Evolutionary conservation across 225 moss, liverwort and hornwort species (phyloP).

Genomic region (Pseudoscleropodium purum): DNA sequence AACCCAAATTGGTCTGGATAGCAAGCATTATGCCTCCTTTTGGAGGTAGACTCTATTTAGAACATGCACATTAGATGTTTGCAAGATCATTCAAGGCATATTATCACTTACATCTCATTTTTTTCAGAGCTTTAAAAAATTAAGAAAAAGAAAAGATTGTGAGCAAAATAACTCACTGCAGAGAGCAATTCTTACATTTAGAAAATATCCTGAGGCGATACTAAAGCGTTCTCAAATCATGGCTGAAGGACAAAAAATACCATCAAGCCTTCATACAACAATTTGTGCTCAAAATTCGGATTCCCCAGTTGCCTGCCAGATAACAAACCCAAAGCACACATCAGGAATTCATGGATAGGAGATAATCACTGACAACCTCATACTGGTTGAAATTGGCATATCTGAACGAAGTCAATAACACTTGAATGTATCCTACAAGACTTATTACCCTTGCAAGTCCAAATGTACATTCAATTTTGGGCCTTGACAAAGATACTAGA

Average conservation of each 20-base stretch:
- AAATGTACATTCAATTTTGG: not conserved
- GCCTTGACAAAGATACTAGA: not conserved
- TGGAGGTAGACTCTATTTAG: not conserved
- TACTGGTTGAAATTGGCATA: not conserved
- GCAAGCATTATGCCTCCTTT: not conserved
- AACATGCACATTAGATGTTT: not conserved
- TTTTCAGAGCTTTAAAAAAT: not conserved
- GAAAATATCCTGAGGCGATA: not conserved
- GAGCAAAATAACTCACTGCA: not conserved
- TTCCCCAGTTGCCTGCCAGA: slow-evolving; percentile 65
- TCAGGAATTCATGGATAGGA: not conserved
- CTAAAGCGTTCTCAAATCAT: not conserved
- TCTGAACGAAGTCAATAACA: not conserved
- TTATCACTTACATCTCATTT: not conserved
- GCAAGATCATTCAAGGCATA: not conserved
- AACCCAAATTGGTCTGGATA: not conserved
- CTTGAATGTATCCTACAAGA: not conserved
- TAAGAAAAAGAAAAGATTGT: not conserved
- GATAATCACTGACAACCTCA: not conserved
- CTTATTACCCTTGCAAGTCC: not conserved
- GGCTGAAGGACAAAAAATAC: not conserved
- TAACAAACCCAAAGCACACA: not conserved
- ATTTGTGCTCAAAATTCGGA: slow-evolving; percentile 57
- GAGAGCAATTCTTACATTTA: not conserved
- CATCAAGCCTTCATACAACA: not conserved